Evolutionary conservation across 2,329 filamentous ascomycete genomes (phyloP), one percentile per base, ranked within the genome.

Genomic region (Aspergillus sp.): DNA sequence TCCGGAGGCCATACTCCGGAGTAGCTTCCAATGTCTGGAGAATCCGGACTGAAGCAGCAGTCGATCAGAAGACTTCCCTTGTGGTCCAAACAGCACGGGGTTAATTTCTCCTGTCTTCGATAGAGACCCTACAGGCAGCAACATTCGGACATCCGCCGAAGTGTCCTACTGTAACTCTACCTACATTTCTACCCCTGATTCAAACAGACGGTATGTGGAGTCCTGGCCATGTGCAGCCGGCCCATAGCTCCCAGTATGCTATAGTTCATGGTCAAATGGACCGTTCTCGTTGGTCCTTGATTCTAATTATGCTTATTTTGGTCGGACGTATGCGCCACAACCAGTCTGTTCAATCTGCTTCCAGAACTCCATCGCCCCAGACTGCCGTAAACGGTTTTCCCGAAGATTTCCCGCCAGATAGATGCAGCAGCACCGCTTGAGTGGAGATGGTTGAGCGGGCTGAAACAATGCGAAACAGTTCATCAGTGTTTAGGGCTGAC

Each of bases 331-430:
- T 29, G 7, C 25, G 11, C 7, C 25, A 10, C 25, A 7, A 29
- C 11, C 25, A 29, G 2, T 10, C 21, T 10, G 7, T 29, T 10
- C 25, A 6, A 38, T 38, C 11, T 16, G 5, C n/a, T n/a, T 38
- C 11, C 7, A 10, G 34, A 38, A 38, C 34, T 6, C 14, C 16
- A n/a, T 38, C 25, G 25, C 7, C 16, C n/a, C 1, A 11, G 14
- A 17, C 34, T 7, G 34, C 14, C 14, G 11, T 17, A 38, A 6
- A 1, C 16, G 29, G 20, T 16, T 17, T 31, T 5, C 17, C 45
- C 45, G 45, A 47, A 19, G 16, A 47, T 47, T 34, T 47, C 20
- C 45, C 45, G 21, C 45, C 31, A 47, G 10, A 21, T 17, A 47
- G n/a, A 47, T 20, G 31, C 29, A 13, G 25, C 16, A 32, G 25